Evolutionary conservation across 164 flowering plant species (phyloP).

Genomic region (Magnolia officinalis): DNA sequence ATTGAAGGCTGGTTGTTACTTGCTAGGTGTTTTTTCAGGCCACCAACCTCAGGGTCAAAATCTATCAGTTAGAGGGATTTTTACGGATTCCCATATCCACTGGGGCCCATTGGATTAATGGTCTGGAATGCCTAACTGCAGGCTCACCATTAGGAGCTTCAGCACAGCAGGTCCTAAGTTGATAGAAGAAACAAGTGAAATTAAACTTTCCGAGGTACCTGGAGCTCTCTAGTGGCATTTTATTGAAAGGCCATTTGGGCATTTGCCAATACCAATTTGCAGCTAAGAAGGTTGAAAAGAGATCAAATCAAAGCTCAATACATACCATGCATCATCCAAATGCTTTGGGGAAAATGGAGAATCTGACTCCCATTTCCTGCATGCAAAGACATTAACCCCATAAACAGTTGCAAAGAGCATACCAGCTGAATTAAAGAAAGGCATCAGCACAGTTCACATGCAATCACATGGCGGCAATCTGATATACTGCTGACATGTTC

Average conservation of each 20-base stretch:
- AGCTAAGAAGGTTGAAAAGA: background rate
- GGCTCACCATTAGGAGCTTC: no score
- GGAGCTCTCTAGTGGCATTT: no score
- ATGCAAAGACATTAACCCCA: background rate
- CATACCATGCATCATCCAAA: background rate
- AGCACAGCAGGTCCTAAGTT: no score
- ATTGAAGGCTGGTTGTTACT: no score
- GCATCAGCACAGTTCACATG: background rate
- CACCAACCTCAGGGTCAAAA: no score
- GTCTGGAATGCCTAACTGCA: no score
- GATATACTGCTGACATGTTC: background rate
- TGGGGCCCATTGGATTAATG: no score
- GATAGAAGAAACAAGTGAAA: no score
- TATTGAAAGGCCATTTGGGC: background rate
- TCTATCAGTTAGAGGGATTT: no score
- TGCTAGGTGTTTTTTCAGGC: no score
- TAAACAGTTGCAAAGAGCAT: background rate
- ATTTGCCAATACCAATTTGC: background rate
- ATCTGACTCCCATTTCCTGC: slow-evolving; percentile 3
- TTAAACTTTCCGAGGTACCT: no score
- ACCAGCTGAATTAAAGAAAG: background rate
- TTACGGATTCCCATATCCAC: no score
- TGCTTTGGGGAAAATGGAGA: background rate
- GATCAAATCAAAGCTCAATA: background rate
- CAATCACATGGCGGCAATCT: background rate